phyloP scores from a whole-genome alignment of 768 basidiomycete species.

The Mycena alexandri region DNA sequence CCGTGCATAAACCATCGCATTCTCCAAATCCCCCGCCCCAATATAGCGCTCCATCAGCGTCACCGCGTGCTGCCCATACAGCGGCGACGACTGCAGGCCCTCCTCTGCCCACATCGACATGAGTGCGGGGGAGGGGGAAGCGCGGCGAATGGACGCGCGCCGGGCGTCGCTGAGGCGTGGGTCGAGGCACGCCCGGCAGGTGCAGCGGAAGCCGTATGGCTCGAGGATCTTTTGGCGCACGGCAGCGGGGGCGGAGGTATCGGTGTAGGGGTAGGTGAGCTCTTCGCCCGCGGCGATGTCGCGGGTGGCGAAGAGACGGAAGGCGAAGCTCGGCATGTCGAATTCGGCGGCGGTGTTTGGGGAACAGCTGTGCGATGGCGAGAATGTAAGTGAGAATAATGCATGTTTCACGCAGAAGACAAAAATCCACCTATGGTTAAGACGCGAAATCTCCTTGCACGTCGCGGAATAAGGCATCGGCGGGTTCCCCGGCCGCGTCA shows the following conservation, averaged over 20 bases:
- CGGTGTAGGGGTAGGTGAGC: conserved; percentile 46
- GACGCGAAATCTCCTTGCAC: conserved; percentile 47
- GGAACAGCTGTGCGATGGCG: conserved; percentile 39
- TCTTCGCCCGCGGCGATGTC: conserved; percentile 49
- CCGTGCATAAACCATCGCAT: not conserved
- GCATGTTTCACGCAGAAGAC: not conserved
- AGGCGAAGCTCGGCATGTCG: conserved; percentile 37
- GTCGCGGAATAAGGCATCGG: conserved; percentile 42
- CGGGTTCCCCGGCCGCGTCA: conserved; percentile 33
- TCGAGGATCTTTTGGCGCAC: conserved; percentile 44
- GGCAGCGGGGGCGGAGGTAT: conserved; percentile 25
- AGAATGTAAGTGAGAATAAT: conserved; percentile 2
- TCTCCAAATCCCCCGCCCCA: not conserved
- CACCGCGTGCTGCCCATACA: not conserved
- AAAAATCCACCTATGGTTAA: conserved; percentile 50
- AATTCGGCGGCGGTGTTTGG: conserved; percentile 41
- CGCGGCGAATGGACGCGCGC: conserved; percentile 10
- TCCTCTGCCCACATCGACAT: not conserved
- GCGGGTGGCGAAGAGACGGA: conserved; percentile 37
- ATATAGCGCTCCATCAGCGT: not conserved
- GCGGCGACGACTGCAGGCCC: conserved; percentile 1
- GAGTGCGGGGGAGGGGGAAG: not conserved
- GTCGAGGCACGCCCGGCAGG: conserved; percentile 46
- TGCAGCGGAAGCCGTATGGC: conserved; percentile 49
- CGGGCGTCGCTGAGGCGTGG: conserved; percentile 4